phyloP scores from a whole-genome alignment of 164 flowering plant species.

The Echeveria elegans region DNA sequence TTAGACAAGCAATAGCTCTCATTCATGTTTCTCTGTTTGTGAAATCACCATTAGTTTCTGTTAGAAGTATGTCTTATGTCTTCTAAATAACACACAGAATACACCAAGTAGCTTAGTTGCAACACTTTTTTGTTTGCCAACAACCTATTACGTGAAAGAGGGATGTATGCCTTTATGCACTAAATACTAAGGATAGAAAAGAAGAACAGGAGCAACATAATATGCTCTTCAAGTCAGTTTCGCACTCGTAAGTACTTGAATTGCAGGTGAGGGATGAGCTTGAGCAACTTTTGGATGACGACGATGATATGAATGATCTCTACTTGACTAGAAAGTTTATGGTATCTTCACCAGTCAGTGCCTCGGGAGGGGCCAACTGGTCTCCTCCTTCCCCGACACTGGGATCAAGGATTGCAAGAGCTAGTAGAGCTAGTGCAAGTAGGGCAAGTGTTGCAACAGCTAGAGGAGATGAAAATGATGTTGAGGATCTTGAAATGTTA shows the following conservation, averaged over 20 bases:
- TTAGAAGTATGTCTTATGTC: background rate
- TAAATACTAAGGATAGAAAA: no score
- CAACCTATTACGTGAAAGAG: no score
- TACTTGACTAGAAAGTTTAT: constrained; percentile 75
- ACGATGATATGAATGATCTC: constrained; percentile 95
- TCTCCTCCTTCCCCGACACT: constrained; percentile 63
- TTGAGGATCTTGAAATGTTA: constrained; percentile 95
- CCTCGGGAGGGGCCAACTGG: constrained; percentile 55
- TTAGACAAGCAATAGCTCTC: background rate
- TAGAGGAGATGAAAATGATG: constrained; percentile 84
- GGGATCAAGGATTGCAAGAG: constrained; percentile 68
- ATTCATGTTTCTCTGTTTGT: background rate
- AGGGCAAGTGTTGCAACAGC: constrained; percentile 57
- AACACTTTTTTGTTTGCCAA: background rate
- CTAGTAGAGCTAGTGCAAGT: constrained; percentile 83
- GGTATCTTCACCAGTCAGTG: constrained; percentile 62
- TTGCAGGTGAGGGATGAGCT: constrained; percentile 90
- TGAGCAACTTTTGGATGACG: constrained; percentile 92
- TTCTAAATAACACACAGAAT: background rate
- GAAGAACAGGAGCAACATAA: background rate
- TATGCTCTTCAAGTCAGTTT: background rate
- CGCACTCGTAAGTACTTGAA: constrained; percentile 2
- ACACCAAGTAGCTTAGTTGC: background rate
- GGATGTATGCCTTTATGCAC: no score
- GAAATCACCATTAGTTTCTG: background rate